Evolutionary conservation across 2,329 filamentous ascomycete genomes (phyloP), one percentile per base, ranked within the genome.

Genomic region (Colletotrichum sublineola): DNA sequence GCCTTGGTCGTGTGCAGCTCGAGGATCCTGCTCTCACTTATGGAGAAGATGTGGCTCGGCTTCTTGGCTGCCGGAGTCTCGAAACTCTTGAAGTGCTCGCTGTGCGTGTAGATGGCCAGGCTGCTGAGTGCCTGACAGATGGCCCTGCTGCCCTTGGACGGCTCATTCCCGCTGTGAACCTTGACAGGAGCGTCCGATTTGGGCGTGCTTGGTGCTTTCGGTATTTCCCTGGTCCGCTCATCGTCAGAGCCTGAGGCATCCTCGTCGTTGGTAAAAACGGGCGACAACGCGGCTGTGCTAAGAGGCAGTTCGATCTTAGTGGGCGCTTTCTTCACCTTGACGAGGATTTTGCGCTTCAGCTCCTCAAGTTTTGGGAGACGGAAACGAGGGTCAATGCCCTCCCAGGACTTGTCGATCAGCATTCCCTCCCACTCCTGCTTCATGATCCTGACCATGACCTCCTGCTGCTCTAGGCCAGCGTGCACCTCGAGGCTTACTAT

Each of bases 401-500:
- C 85, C 29, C 83, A 86, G 48, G 83, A 83, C 65, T 83, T 77
- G 31, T 94, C 91, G 14, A 98, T 86, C 7, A 98, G 86, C 77
- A 93, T 83, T 0, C 89, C 91, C 52, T 88, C 89, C 95, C 95
- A 99, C 75, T 94, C 92, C 76, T 97, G 91, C 75, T 91, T 91
- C 93, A 99, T 98, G 74, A 98, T 97, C 68, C 93, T 89, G 14
- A 97, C 95, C 94, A 98, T 98, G 63, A 93, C 88, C 75, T 94
- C 91, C 81, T 99, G 96, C 81, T 98, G 96, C 65, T 93, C 90
- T 1, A 88, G 84, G 73, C 92, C 90, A 18, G 94, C 92, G 80
- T 98, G 96, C 0, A 98, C 94, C 81, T 99, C 96, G 7, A 98
- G 87, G 80, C 95, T 97, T 75, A 98, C 90, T 71, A 98, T 97